Base-by-base conservation (phyloP, 305 asterid genomes). In the Solanum hybrid region DNA sequence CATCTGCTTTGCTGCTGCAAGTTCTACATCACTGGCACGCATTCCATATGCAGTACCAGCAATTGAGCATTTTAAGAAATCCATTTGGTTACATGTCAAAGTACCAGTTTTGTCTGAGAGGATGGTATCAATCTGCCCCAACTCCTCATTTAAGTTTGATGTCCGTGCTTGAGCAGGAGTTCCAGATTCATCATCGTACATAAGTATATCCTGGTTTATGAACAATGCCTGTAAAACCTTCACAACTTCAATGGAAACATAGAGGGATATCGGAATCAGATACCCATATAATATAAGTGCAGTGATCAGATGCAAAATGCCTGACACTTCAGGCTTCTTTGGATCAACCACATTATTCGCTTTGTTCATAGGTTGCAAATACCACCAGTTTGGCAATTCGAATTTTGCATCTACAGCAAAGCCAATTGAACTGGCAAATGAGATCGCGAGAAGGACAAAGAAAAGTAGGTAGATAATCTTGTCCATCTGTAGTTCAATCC, bases 101-200 rank as follows among this genome's bases (percentile, higher is more conserved):
- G 99, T 97, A 86, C 99, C 99, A 0, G 99, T 97, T 94, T 97
- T 97, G 92, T 97, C 99, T 17, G 99, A 96, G 27, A 97, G 95
- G 90, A 97, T 94, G 3, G 98, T 96, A 56, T 97, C 96, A 88
- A 97, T 97, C 92, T 95, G 98, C 76, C 99, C 99, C 78, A 97
- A 91, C 64, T 96, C 99, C 93, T 97, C 99, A 64, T 96, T 97
- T 91, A 97, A 90, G 92, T 96, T 97, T 29, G 99, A 97, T 2
- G 99, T 97, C 26, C 98, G 93, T 9, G 99, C 98, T 86, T 93
- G 94, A 87, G 98, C 99, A 24, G 97, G 98, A 91, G 97, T 97
- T 72, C 95, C 96, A 5, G 96, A 93, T 87, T 92, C 97, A 32
- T 95, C 98, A 92, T 97, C 95, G 38, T 93, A 96, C 99, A 97